Evolutionary conservation across 257 asterid genomes (phyloP), one percentile per base, ranked within the genome.

Genomic region (Lycium ferocissimum): DNA sequence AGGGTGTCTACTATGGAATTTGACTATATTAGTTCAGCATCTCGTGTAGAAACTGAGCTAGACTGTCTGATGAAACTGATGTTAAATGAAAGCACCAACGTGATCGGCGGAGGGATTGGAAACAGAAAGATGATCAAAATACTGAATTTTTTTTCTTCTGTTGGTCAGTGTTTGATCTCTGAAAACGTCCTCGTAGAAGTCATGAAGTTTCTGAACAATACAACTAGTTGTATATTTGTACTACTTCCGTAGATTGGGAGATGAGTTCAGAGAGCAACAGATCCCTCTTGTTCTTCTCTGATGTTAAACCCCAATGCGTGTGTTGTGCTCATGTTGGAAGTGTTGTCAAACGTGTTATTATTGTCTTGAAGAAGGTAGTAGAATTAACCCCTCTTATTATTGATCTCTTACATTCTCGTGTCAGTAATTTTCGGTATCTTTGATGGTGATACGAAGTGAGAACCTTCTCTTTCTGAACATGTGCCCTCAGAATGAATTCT

Each of bases 21-120:
- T 70, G 14, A 17, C 63, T 76, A 49, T 75, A 75, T 76, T 51
- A 51, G 47, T 78, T 26, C 14, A 78, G 82, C 82, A 78, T 53
- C 13, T 22, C 14, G 20, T 53, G 26, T 53, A 53, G 82, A 78
- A 78, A 78, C 65, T 78, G 14, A 35, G 65, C 26, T 78, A 78
- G 49, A 9, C 1, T 2, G 14, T 75, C 45, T 75, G 57, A 15
- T 75, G 22, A 49, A 13, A 37, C 76, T 35, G 76, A 69, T 69
- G 76, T 69, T 69, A 69, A 69, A 72, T 26, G 82, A 17, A 76
- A 76, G 47, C 47, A 51, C 8, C 82, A 76, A 51, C 18, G n/a
- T 51, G 63, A 76, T 37, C 3, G 17, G 72, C 20, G 8, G 6
- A 15, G 62, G 20, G 15, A 56, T 56, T 56, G 62, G 62, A 56